Evolutionary conservation across 768 basidiomycete genomes (phyloP).

Genomic region (Naganishia kalamii): DNA sequence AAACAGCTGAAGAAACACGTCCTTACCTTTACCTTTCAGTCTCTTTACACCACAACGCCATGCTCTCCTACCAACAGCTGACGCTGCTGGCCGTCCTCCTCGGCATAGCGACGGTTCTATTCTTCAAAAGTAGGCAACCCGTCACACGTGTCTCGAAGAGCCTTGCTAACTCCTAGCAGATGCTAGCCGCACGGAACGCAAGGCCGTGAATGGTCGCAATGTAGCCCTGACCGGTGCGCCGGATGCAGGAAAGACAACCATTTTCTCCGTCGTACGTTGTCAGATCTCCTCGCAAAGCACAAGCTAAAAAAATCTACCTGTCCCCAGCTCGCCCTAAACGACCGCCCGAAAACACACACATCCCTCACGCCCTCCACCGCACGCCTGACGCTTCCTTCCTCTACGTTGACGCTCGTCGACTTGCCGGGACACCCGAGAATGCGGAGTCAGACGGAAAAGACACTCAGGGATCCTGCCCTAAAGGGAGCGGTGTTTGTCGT

Average conservation of each 20-base stretch:
- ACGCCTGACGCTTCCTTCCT: neutral
- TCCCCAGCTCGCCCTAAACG: slow-evolving; percentile 33
- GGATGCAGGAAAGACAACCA: slow-evolving; percentile 40
- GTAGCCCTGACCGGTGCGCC: slow-evolving; percentile 38
- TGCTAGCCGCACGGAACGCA: too few relatives aligned
- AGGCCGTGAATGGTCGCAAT: neutral
- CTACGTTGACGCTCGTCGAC: slow-evolving; percentile 30
- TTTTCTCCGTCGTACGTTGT: slow-evolving; percentile 37
- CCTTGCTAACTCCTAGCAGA: too few relatives aligned
- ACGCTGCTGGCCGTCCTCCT: too few relatives aligned
- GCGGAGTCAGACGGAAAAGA: slow-evolving; percentile 32
- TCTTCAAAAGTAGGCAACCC: too few relatives aligned
- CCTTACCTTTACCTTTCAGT: too few relatives aligned
- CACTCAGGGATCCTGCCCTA: neutral
- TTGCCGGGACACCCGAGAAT: slow-evolving; percentile 44
- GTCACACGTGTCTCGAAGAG: too few relatives aligned
- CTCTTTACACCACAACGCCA: too few relatives aligned
- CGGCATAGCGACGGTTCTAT: too few relatives aligned
- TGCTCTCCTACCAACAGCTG: too few relatives aligned
- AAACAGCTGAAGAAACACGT: too few relatives aligned
- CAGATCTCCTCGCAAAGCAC: neutral
- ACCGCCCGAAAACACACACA: slow-evolving; percentile 32
- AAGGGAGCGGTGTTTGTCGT: slow-evolving; percentile 36
- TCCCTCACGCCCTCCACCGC: slow-evolving; percentile 28
- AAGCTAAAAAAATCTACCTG: neutral